phyloP scores from a whole-genome alignment of 495 filamentous ascomycete genomes.

The Bacidia rubella region DNA sequence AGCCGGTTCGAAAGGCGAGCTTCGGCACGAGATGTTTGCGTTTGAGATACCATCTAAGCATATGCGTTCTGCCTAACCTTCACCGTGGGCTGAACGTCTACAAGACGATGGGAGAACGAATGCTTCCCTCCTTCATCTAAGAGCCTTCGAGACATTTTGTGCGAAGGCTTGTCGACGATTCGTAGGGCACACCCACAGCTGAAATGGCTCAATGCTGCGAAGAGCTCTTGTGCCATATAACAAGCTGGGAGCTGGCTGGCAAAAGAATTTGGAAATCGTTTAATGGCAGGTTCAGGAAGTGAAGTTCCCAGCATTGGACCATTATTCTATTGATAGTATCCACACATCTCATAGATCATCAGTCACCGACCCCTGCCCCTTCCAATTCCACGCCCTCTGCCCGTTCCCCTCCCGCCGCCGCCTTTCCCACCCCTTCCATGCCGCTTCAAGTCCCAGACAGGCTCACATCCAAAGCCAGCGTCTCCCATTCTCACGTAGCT shows the following conservation, averaged over 20 bases:
- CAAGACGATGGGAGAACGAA: conserved; percentile 57
- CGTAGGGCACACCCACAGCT: no score
- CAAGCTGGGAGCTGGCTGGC: no score
- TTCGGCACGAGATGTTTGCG: no score
- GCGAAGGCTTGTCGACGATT: no score
- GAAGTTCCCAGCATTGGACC: no score
- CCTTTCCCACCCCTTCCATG: not conserved
- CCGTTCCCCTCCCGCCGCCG: not conserved
- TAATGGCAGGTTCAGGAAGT: no score
- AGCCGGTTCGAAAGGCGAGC: no score
- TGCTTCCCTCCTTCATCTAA: conserved; percentile 1
- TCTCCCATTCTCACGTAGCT: conserved; percentile 50
- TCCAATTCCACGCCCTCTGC: not conserved
- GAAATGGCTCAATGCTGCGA: no score
- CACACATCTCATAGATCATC: not conserved
- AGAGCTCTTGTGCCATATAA: no score
- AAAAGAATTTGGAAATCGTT: no score
- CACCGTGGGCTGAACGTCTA: conserved; percentile 59
- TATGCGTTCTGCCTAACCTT: conserved; percentile 45
- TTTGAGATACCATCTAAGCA: conserved; percentile 46
- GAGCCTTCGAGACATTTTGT: no score
- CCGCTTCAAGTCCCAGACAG: not conserved
- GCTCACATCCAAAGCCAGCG: not conserved
- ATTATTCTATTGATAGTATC: not conserved
- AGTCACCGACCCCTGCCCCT: not conserved